Conservation (phyloP, 2,329 filamentous ascomycete species). For the Penicillium sp. region DNA sequence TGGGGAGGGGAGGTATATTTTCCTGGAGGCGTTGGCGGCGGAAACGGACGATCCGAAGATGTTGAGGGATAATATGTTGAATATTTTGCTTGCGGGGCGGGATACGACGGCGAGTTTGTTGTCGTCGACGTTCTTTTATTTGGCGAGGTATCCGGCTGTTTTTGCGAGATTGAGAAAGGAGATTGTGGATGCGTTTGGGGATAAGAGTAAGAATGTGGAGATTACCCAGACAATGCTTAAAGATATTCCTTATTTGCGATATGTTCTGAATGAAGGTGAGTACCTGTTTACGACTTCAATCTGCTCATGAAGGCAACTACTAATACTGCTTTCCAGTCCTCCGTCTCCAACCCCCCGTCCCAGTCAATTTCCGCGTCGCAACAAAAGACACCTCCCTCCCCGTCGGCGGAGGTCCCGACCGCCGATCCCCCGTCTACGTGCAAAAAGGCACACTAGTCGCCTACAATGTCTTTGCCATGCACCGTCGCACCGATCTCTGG, state of each 20-base stretch:
- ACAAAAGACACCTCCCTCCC: conserved; percentile 52
- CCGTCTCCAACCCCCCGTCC: conserved; percentile 54
- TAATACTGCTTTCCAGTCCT: conserved; percentile 38
- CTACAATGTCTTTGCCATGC: conserved; percentile 76
- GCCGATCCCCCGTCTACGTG: conserved; percentile 65
- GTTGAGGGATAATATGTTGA: conserved; percentile 57
- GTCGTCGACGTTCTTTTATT: conserved; percentile 55
- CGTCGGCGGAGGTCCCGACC: conserved; percentile 65
- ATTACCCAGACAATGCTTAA: conserved; percentile 54
- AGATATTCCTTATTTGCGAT: conserved; percentile 48
- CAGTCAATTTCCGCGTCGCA: conserved; percentile 53
- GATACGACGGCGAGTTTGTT: conserved; percentile 59
- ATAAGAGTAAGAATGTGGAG: conserved; percentile 41
- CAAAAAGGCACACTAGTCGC: conserved; percentile 68
- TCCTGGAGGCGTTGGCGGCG: conserved; percentile 56
- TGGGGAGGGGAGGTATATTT: conserved; percentile 53
- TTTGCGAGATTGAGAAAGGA: conserved; percentile 46
- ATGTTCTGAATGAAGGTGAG: conserved; percentile 47
- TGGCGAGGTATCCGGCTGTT: conserved; percentile 49
- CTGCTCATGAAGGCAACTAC: background rate
- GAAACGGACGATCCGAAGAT: conserved; percentile 54
- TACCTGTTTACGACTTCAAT: background rate
- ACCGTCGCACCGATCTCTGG: conserved; percentile 64
- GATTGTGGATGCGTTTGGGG: conserved; percentile 51
- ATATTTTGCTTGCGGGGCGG: conserved; percentile 59